Base-by-base conservation (phyloP, 108 stramenopile species). In the Nitzschia sp. region DNA sequence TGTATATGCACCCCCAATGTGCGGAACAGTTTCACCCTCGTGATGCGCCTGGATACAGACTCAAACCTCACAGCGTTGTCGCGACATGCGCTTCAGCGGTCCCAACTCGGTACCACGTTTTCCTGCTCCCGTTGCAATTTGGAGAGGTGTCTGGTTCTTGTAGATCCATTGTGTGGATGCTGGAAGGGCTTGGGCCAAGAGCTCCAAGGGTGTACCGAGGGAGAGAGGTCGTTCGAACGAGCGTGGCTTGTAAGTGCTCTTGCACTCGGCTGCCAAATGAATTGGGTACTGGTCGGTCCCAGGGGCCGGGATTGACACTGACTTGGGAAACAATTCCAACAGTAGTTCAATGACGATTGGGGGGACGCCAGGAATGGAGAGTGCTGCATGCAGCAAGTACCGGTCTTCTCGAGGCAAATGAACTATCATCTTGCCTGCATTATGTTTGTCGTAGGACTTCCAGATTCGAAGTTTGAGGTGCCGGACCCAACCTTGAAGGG, bases 361-460 rank as follows among this genome's bases (percentile, higher is more conserved):
- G 15, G 80, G 80, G 15, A 51, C 58, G 48, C 57, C 67, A 7
- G 50, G 42, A 56, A 76, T 81, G 0, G 24, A 48, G 40, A 81
- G 54, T 0, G 80, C 71, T 15, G 80, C 80, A 69, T 81, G 71
- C 24, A 76, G 21, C 48, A 81, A 38, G 17, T 48, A 57, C 3
- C 19, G 48, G 10, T 44, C 56, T 7, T 44, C 57, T 12, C 29
- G 57, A 50, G 42, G 55, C 41, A 40, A n/a, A 43, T n/a, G 58
- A 34, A 14, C 44, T 11, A 48, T 43, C 10, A 46, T n/a, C 58
- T 69, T 69, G 17, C 57, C 55, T 44, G 43, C 52, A n/a, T 53
- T 48, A 19, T 48, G 42, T 43, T 12, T 2, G 24, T 62, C 44
- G 20, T 52, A 71, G 10, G 29, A n/a, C 24, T 74, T 41, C 73